Percentiles rank a stretch among this genome's conserved stretches.
These are phyloP conservation scores for Hysterangium stoloniferum DNA, from an alignment of 768 basidiomycete genomes.

Conservation along the genomic window DNA sequence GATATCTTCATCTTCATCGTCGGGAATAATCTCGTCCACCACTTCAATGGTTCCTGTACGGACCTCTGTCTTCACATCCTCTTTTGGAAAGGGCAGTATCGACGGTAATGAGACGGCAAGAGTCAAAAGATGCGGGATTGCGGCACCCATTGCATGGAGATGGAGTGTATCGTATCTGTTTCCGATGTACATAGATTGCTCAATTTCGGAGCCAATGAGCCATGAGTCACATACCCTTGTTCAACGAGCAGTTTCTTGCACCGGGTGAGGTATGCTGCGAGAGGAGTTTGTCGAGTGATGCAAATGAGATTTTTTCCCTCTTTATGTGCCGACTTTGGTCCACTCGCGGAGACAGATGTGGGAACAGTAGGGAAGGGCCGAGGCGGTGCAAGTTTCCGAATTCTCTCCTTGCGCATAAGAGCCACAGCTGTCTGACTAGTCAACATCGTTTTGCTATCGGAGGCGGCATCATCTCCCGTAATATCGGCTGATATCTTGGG, in stretches of 20 bases:
- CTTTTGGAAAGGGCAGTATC: slow-evolving; percentile 56
- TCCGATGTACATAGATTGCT: background rate
- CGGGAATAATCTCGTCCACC: slow-evolving; percentile 72
- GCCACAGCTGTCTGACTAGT: too few species aligned
- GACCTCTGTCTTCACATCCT: slow-evolving; percentile 56
- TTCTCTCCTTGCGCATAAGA: slow-evolving; percentile 27
- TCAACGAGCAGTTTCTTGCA: slow-evolving; percentile 67
- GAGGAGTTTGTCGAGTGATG: slow-evolving; percentile 64
- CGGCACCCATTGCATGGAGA: slow-evolving; percentile 81
- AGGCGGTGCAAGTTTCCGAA: slow-evolving; percentile 63
- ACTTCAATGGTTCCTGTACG: slow-evolving; percentile 66
- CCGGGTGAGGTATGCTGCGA: slow-evolving; percentile 67
- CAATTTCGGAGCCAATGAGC: background rate
- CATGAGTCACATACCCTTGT: slow-evolving; percentile 47
- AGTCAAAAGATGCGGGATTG: slow-evolving; percentile 73
- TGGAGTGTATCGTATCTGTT: slow-evolving; percentile 64
- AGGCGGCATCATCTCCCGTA: too few species aligned
- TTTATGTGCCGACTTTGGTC: slow-evolving; percentile 68
- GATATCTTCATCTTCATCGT: slow-evolving; percentile 64
- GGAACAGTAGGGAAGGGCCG: slow-evolving; percentile 75
- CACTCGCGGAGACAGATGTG: slow-evolving; percentile 67
- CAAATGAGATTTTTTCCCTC: slow-evolving; percentile 81
- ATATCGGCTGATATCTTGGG: too few species aligned
- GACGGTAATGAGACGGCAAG: slow-evolving; percentile 64
- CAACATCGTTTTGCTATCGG: too few species aligned